These are phyloP conservation scores for Sinapis alba DNA, from an alignment of 441 rosid species.

Conservation along the genomic window DNA sequence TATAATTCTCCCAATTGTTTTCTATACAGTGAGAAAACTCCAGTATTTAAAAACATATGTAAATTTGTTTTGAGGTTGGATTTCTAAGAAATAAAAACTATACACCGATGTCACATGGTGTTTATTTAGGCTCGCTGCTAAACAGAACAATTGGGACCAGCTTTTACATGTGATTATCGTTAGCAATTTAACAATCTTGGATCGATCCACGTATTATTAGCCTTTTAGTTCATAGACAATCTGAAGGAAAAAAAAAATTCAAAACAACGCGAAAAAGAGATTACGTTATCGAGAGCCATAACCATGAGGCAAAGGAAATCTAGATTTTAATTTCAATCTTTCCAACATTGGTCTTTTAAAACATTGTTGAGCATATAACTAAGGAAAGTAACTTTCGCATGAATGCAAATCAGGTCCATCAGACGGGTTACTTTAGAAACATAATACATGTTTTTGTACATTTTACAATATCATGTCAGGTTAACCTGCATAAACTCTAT, in stretches of 20 bases:
- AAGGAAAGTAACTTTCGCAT: not conserved
- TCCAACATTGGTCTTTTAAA: not conserved
- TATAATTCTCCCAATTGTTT: too few species aligned
- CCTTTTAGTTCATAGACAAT: not conserved
- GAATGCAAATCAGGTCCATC: not conserved
- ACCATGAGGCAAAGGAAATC: not conserved
- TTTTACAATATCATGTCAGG: slow-evolving; percentile 6
- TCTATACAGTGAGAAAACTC: not conserved
- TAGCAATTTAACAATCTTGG: not conserved
- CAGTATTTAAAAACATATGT: not conserved
- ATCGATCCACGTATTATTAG: not conserved
- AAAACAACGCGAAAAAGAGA: not conserved
- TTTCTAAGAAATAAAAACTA: not conserved
- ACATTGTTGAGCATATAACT: not conserved
- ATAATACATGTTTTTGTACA: not conserved
- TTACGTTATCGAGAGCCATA: not conserved
- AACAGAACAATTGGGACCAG: not conserved
- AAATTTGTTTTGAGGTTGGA: slow-evolving; percentile 7
- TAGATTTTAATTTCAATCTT: not conserved
- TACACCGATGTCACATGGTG: not conserved
- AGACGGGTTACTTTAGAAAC: not conserved
- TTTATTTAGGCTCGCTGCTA: not conserved
- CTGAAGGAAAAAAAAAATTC: too few species aligned
- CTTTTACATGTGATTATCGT: not conserved
- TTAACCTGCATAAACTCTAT: not conserved